Evolutionary conservation across 83 land plant genomes (phyloP).

Genomic region (Picea engelmannii): DNA sequence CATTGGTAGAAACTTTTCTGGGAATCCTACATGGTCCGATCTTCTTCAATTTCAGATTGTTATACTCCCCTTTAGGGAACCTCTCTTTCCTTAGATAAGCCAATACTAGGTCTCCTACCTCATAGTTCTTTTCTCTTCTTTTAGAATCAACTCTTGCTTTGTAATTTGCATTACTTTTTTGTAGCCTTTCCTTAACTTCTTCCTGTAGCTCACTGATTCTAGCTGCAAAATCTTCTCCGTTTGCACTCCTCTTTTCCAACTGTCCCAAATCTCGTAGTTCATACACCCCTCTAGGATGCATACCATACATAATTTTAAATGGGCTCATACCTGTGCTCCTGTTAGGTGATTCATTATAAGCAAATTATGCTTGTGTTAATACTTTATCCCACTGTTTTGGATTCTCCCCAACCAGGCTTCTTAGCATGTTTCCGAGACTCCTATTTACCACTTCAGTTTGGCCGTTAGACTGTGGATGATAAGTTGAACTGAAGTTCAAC

Average conservation of each 20-base stretch:
- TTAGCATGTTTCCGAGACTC: neutral
- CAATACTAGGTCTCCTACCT: neutral
- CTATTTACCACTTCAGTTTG: slow-evolving; percentile 8
- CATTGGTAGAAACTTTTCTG: neutral
- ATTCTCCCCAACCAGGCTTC: slow-evolving; percentile 6
- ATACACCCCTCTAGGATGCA: too few species aligned
- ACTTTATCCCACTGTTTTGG: neutral
- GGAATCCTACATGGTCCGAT: neutral
- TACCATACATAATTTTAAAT: too few species aligned
- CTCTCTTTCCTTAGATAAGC: neutral
- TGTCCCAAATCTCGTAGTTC: too few species aligned
- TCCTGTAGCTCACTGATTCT: slow-evolving; percentile 20
- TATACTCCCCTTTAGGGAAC: neutral
- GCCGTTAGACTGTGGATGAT: slow-evolving; percentile 16
- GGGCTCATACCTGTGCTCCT: neutral
- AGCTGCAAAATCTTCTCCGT: slow-evolving; percentile 12
- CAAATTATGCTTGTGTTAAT: slow-evolving; percentile 14
- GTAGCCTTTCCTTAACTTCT: neutral
- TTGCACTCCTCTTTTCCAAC: neutral
- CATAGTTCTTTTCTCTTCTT: neutral
- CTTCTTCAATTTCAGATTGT: neutral
- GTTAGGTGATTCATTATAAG: slow-evolving; percentile 17
- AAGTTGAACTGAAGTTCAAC: neutral
- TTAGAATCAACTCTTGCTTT: neutral
- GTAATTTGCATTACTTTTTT: neutral